Base-by-base conservation (phyloP, 176 grass and related monocot species). In the Cocos nucifera region DNA sequence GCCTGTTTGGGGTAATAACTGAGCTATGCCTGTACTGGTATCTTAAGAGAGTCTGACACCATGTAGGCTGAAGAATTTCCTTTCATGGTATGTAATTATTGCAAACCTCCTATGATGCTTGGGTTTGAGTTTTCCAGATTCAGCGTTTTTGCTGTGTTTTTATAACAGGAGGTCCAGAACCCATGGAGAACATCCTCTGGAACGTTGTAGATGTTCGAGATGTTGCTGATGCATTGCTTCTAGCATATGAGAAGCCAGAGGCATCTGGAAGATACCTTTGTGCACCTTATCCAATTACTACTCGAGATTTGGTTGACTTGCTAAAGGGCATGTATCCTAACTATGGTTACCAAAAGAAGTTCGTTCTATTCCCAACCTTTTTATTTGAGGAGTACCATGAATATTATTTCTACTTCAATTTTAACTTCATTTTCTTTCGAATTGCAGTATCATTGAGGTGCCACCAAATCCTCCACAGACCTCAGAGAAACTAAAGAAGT, bases 291-390 rank as follows among this genome's bases (percentile, higher is more conserved):
- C 57, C 59, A 22, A 62, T 70, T 2, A 54, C 19, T 30, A 10
- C 55, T 15, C 59, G 61, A 24, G 50, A 56, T 8, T 0, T 75
- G 15, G 8, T 79, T 3, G 24, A 21, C 0, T 16, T 84, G 39
- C 27, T 84, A 17, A 84, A 75, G 76, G 70, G 44, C 51, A 67
- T 39, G 26, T 79, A 79, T 62, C 83, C 81, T 15, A 54, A 78
- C 49, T 81, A 75, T 58, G 63, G 17, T 0, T 89, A 85, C 17
- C 57, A 48, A 2, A 57, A 75, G 28, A 81, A 59, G 86, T 78
- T 23, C 51, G 6, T 3, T 24, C 14, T 14, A 44, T 14, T 44
- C 35, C 10, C 32, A 27, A 44, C 1, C 2, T 44, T 39, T 44
- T 14, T 44, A 44, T 23, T 12, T 44, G 8, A 44, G 9, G 35